These are phyloP conservation scores for Tetrapisispora nanseiensis DNA, from an alignment of 805 yeast species.

Conservation along the genomic window DNA sequence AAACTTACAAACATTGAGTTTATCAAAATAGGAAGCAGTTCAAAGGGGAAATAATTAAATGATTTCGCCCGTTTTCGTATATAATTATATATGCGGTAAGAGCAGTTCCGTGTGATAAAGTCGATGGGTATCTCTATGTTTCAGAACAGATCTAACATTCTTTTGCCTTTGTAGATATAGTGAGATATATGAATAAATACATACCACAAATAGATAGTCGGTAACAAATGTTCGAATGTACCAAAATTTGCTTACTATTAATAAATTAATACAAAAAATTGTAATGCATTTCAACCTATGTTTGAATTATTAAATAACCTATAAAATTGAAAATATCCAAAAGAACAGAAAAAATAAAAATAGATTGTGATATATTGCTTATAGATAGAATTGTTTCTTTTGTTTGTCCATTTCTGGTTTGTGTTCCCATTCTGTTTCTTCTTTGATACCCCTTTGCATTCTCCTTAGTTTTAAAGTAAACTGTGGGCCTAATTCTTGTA, in stretches of 20 bases:
- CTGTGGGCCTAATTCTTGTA: slow-evolving; percentile 95
- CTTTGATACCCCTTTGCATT: slow-evolving; percentile 82
- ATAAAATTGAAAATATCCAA: too few relatives aligned
- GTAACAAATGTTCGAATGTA: not conserved
- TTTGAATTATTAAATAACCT: too few relatives aligned
- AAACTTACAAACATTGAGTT: not conserved
- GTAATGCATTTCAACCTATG: too few relatives aligned
- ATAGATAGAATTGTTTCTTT: slow-evolving; percentile 83
- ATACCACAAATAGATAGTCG: too few relatives aligned
- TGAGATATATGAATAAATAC: too few relatives aligned
- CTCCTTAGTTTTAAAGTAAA: slow-evolving; percentile 84
- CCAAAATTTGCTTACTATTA: not conserved
- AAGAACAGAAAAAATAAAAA: not conserved
- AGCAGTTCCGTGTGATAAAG: too few relatives aligned
- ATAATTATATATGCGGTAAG: too few relatives aligned
- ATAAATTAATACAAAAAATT: too few relatives aligned
- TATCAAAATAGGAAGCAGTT: not conserved
- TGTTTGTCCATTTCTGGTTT: slow-evolving; percentile 94
- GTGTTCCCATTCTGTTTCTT: slow-evolving; percentile 94
- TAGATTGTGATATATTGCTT: slow-evolving; percentile 4
- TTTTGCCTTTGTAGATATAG: too few relatives aligned
- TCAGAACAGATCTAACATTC: too few relatives aligned
- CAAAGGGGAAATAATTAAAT: not conserved
- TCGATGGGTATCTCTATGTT: too few relatives aligned
- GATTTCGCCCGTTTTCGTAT: not conserved